A percentile compares a stretch with the other conserved stretches of the same genome.
These are phyloP conservation scores for Xylariaceae sp. DNA, from an alignment of 2,329 filamentous ascomycete genomes.

Conservation along the genomic window DNA sequence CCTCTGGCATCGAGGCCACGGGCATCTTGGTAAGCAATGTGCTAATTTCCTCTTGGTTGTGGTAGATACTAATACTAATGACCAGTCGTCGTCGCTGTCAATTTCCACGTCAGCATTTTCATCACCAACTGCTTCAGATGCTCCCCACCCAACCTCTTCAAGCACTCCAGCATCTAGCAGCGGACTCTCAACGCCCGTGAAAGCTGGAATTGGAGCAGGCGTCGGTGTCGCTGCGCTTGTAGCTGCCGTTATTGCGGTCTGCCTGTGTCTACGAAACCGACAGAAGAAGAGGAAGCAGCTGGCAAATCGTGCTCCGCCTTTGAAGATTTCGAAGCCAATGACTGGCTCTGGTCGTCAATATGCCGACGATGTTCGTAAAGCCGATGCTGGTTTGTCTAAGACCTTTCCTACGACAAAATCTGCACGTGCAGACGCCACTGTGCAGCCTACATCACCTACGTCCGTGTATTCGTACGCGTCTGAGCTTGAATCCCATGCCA, in stretches of 20 bases:
- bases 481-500: conserved; percentile 56
- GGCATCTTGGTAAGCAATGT: conserved; percentile 2
- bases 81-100: not conserved
- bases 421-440: not conserved
- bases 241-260: conserved; percentile 47
- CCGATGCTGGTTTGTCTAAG: conserved; percentile 34
- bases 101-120: conserved; percentile 14
- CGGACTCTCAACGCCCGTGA: conserved; percentile 51
- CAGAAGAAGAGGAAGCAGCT: conserved; percentile 36
- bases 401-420: conserved; percentile 24
- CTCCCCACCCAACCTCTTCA: conserved; percentile 5
- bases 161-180: conserved; percentile 7
- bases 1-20: not conserved
- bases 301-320: conserved; percentile 33
- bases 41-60: not conserved
- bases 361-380: conserved; percentile 32
- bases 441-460: conserved; percentile 28
- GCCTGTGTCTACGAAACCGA: conserved; percentile 47
- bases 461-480: conserved; percentile 35
- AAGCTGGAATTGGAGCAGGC: conserved; percentile 57
- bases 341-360: conserved; percentile 51
- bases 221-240: conserved; percentile 50
- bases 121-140: conserved; percentile 18
- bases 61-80: conserved; percentile 15
- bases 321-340: conserved; percentile 59